Base-by-base conservation (phyloP, 768 basidiomycete genomes). In the Termitomyces sp. region DNA sequence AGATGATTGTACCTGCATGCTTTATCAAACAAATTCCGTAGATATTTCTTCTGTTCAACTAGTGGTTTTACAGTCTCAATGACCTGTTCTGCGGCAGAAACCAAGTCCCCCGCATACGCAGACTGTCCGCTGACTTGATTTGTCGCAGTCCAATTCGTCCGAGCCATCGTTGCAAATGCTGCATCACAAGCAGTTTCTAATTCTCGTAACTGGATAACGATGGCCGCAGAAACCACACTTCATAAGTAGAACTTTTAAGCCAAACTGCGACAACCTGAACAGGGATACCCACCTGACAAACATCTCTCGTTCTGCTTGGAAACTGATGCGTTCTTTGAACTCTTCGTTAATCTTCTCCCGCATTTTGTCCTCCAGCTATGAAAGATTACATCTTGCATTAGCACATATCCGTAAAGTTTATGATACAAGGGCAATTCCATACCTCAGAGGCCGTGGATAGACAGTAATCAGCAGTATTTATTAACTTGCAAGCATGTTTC, bases 401-500 rank as follows among this genome's bases (percentile, higher is more conserved):
- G n/a, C 7, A 32, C 31, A 36, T 24, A 0, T 26, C 27, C 16
- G 22, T 16, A 39, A 20, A 5, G 14, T 6, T 9, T 22, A 3
- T 48, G 13, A 13, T 24, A 20, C 13, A 44, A 32, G 37, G 13
- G 5, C 10, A 10, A 13, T 3, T 7, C 46, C 76, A 10, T 64
- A 88, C 94, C 82, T 97, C 93, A 20, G 85, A 67, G 1, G 95
- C 92, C 2, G 96, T 99, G 1, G 83, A 85, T 61, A 94, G 90
- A 67, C 97, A 99, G 68, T 98, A 99, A 67, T 98, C 95, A 1
- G 95, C 96, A 0, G 97, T 99, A 66, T 99, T 98, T 67, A 99
- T 86, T 26, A 96, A 73, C n/a, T 93, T 75, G 67, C 92, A 94
- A 0, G 91, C 85, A 60, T 90, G 91, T 64, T 84, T 86, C 32